These are phyloP conservation scores for Ogataea nitratoaversa DNA, from an alignment of 805 yeast genomes.

Conservation along the genomic window DNA sequence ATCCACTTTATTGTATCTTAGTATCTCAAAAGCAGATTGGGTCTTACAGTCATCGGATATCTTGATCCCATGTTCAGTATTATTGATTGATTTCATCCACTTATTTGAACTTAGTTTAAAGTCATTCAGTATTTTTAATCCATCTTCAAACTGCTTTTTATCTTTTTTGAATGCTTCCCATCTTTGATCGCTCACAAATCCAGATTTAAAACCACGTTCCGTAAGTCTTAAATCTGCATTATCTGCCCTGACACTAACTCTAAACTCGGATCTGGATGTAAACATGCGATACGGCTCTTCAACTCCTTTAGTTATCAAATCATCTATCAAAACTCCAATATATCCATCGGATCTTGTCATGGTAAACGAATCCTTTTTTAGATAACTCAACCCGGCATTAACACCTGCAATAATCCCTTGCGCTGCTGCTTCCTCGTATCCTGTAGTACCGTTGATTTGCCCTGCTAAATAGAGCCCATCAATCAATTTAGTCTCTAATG, in stretches of 20 bases:
- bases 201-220: conserved; percentile 55
- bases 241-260: conserved; percentile 87
- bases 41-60: conserved; percentile 52
- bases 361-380: conserved; percentile 40
- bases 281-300: conserved; percentile 98
- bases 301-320: conserved; percentile 90
- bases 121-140: conserved; percentile 42
- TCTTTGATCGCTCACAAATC: conserved; percentile 62
- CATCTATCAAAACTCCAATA: conserved; percentile 90
- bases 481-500: conserved; percentile 78
- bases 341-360: conserved; percentile 80
- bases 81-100: conserved; percentile 53
- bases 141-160: conserved; percentile 37
- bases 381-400: conserved; percentile 72
- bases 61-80: conserved; percentile 34
- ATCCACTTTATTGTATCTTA: conserved; percentile 47
- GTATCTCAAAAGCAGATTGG: conserved; percentile 67
- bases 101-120: conserved; percentile 47
- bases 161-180: conserved; percentile 47
- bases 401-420: conserved; percentile 96
- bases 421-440: conserved; percentile 98
- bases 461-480: conserved; percentile 87
- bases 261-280: conserved; percentile 90
- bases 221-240: conserved; percentile 90
- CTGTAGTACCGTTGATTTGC: conserved; percentile 97